Evolutionary conservation across 1,139 yeast species (phyloP).

Genomic region (Scheffersomyces titani): DNA sequence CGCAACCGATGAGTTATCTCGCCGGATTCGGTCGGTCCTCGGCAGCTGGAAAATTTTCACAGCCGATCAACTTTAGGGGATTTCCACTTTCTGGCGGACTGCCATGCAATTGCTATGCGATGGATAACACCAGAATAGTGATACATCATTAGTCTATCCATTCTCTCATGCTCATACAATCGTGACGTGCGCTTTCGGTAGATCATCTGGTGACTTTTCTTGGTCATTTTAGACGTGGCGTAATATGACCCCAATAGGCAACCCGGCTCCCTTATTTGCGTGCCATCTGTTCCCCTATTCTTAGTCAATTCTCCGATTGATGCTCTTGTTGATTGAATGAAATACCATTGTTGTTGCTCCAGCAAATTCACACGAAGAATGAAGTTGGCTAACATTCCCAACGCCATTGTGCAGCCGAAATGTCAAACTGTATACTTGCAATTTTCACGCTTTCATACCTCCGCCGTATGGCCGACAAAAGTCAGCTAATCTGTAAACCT

Average conservation of each 20-base stretch:
- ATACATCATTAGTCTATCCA: too few relatives aligned
- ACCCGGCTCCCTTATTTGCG: background rate
- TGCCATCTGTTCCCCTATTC: background rate
- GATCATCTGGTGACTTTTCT: too few relatives aligned
- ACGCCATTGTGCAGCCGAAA: background rate
- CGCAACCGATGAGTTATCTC: too few relatives aligned
- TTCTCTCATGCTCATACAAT: too few relatives aligned
- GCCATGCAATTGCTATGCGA: too few relatives aligned
- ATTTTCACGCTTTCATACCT: background rate
- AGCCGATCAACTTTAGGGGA: too few relatives aligned
- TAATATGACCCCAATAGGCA: background rate
- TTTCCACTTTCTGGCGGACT: too few relatives aligned
- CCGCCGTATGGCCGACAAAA: background rate
- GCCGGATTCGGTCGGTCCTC: too few relatives aligned
- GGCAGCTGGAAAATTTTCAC: too few relatives aligned
- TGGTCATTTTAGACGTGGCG: too few relatives aligned
- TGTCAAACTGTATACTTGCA: background rate
- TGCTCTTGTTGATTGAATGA: background rate
- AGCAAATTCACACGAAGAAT: background rate
- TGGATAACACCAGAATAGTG: too few relatives aligned
- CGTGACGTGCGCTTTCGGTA: too few relatives aligned
- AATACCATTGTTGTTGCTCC: background rate
- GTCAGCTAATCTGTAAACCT: background rate
- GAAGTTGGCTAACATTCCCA: background rate
- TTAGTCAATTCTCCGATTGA: background rate